A percentile compares a stretch with the other conserved stretches of the same genome.
Conservation (phyloP, 768 basidiomycete genomes). For the Piloderma croceum region DNA sequence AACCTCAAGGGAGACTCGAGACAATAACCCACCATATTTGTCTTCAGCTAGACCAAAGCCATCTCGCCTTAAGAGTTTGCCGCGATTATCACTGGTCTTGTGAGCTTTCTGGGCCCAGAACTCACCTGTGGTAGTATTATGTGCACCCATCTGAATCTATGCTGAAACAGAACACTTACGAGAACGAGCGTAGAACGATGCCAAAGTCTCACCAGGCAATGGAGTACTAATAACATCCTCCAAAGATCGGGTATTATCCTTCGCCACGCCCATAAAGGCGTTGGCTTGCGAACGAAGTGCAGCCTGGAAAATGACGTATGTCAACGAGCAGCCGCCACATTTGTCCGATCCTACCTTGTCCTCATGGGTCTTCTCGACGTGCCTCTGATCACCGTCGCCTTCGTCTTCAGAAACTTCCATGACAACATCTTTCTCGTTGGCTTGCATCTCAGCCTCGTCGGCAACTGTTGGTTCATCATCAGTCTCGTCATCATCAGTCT, state of each 20-base stretch:
- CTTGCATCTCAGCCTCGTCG: conserved; percentile 17
- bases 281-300: conserved; percentile 40
- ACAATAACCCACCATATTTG: conserved; percentile 56
- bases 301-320: conserved; percentile 15
- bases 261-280: conserved; percentile 60
- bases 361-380: neutral
- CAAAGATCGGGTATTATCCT: conserved; percentile 49
- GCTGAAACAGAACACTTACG: conserved; percentile 38
- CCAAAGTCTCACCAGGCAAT: conserved; percentile 76
- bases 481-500: conserved; percentile 51
- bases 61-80: conserved; percentile 72
- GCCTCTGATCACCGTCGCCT: conserved; percentile 35
- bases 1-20: neutral
- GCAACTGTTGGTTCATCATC: too few species aligned
- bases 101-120: conserved; percentile 78
- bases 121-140: conserved; percentile 42
- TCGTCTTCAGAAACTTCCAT: conserved; percentile 2
- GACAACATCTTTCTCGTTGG: conserved; percentile 7
- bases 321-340: neutral
- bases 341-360: neutral
- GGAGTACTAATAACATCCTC: conserved; percentile 79
- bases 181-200: conserved; percentile 77
- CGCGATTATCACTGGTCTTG: conserved; percentile 52
- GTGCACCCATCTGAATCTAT: neutral
- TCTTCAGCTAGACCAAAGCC: conserved; percentile 74